These are phyloP conservation scores for Candida ulmi DNA, from an alignment of 805 yeast genomes.

Conservation along the genomic window DNA sequence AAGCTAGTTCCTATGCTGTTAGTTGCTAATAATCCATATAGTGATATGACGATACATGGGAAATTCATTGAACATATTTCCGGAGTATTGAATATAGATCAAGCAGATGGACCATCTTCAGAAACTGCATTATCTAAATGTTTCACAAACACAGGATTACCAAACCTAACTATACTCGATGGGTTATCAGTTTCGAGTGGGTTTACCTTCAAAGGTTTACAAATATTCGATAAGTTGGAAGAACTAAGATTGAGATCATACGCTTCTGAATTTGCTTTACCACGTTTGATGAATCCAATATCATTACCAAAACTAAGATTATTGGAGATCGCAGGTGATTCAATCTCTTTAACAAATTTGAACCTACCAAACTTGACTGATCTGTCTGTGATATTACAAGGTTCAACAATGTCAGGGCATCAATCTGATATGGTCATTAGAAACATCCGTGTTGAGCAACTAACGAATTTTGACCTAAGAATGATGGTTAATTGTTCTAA, in stretches of 20 bases:
- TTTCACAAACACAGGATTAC: neutral
- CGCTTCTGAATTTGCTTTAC: neutral
- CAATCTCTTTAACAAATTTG: conserved; percentile 1
- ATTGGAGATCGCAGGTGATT: conserved; percentile 1
- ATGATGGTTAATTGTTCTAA: neutral
- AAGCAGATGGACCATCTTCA: neutral
- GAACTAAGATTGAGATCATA: neutral
- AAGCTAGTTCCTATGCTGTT: conserved; percentile 1
- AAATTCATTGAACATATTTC: neutral
- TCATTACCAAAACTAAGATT: neutral
- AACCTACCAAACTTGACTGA: conserved; percentile 1
- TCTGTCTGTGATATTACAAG: neutral
- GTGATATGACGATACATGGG: neutral
- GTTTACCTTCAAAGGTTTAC: neutral
- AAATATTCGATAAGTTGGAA: neutral
- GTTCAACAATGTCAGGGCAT: neutral
- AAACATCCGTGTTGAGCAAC: neutral
- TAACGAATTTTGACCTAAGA: neutral
- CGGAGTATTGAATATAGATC: conserved; percentile 3
- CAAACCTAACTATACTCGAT: neutral
- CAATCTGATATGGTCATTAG: neutral
- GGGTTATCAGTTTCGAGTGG: conserved; percentile 1
- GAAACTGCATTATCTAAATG: neutral
- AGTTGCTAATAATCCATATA: conserved; percentile 2
- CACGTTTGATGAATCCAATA: neutral